Evolutionary conservation across 1,284 basidiomycete genomes (phyloP), one percentile per base, ranked within the genome.

Genomic region (Ustilago sp.): DNA sequence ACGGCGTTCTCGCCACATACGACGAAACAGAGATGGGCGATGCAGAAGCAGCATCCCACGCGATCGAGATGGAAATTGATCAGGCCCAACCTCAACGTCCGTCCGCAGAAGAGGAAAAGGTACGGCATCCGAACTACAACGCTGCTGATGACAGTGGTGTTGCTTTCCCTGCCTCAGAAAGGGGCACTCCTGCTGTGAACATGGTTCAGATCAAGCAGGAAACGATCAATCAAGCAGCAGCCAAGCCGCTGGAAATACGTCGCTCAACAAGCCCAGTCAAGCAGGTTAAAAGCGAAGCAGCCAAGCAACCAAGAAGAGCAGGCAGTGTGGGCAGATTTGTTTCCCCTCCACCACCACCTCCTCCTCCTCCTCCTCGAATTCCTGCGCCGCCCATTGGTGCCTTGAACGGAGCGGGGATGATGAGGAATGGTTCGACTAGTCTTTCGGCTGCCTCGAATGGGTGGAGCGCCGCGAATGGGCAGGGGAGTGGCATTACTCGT

Each of bases 281-380:
- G 54, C 71, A 74, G 32, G 71, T 74, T 53, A 68, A 70, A 51
- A 52, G 41, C 50, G 68, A 68, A 45, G 65, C 59, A 6, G 38
- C 50, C 3, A 48, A 35, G n/a, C 48, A 19, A 23, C 68, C 71
- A 5, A 59, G 75, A 11, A 54, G 75, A 17, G 70, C 75, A 7
- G 71, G 75, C 5, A 78, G 75, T 38, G 75, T 78, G 2, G 75
- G 75, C 1, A 55, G 75, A 4, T 78, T 78, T 54, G 47, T 78
- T 19, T 74, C 71, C 19, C 75, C 75, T 8, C 75, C 75, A 0
- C 66, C 69, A 7, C 43, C n/a, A 19, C 43, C n/a, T 23, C n/a
- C 43, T 34, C 36, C 35, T 17, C 36, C 35, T 17, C 8, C 13
- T 34, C 28, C 8, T n/a, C 36, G 6, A 19, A 17, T 36, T 11